Evolutionary conservation across 805 yeast genomes (phyloP).

Genomic region (Kodamaea fukazawae): DNA sequence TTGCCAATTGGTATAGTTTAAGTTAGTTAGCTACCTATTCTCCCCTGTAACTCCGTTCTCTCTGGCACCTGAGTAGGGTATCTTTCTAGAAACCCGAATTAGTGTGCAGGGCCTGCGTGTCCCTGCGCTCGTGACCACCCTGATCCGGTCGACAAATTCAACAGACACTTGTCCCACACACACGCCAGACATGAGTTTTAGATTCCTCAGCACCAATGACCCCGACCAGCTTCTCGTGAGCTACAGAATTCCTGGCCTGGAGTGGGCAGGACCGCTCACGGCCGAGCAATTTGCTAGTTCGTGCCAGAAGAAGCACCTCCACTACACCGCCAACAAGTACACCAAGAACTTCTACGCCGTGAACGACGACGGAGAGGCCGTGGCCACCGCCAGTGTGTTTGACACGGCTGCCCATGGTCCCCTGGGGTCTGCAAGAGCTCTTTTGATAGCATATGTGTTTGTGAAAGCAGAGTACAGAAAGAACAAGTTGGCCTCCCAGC

Average conservation of each 20-base stretch:
- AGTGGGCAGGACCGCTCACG: slow-evolving; percentile 22
- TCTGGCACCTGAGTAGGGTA: no score
- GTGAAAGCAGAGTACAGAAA: slow-evolving; percentile 24
- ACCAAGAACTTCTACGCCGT: slow-evolving; percentile 5
- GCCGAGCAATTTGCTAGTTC: slow-evolving; percentile 24
- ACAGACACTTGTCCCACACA: not conserved
- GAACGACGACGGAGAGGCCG: slow-evolving; percentile 6
- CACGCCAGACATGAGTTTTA: slow-evolving; percentile 12
- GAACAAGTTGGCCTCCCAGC: slow-evolving; percentile 27
- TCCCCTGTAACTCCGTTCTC: no score
- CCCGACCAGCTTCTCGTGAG: slow-evolving; percentile 20
- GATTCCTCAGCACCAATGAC: slow-evolving; percentile 22
- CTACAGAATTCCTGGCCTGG: slow-evolving; percentile 22
- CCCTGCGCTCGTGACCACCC: not conserved
- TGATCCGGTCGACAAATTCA: not conserved
- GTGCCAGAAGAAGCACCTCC: slow-evolving; percentile 13
- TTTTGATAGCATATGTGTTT: slow-evolving; percentile 21
- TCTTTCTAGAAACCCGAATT: no score
- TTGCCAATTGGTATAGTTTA: no score
- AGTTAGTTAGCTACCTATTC: no score
- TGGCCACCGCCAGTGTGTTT: slow-evolving; percentile 3
- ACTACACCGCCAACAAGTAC: slow-evolving; percentile 7
- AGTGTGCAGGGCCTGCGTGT: no score
- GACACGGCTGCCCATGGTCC: slow-evolving; percentile 3
- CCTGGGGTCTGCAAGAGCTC: slow-evolving; percentile 2